A percentile compares a stretch with the other conserved stretches of the same genome.
phyloP scores from a whole-genome alignment of 2,329 filamentous ascomycete genomes.

The Didymella sp. region DNA sequence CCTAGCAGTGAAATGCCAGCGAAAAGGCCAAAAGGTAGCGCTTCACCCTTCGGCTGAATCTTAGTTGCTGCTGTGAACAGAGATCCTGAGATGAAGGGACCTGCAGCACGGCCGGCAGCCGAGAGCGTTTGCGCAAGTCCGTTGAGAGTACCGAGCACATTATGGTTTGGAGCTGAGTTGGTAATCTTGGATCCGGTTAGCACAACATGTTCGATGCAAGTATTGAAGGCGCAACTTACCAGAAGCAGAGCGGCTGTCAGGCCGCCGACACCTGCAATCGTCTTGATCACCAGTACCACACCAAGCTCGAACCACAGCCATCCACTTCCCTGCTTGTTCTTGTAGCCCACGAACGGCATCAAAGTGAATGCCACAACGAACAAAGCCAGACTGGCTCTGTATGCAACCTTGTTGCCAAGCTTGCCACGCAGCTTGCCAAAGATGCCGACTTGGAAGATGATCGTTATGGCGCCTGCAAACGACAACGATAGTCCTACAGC shows the following conservation, averaged over 20 bases:
- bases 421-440: slow-evolving; percentile 80
- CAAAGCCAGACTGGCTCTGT: slow-evolving; percentile 77
- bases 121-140: slow-evolving; percentile 93
- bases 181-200: slow-evolving; percentile 70
- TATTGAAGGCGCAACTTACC: slow-evolving; percentile 59
- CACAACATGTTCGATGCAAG: not conserved
- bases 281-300: slow-evolving; percentile 82
- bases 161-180: slow-evolving; percentile 86
- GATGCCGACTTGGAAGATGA: slow-evolving; percentile 85
- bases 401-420: slow-evolving; percentile 85
- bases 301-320: slow-evolving; percentile 86
- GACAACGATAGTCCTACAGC: slow-evolving; percentile 87
- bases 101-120: slow-evolving; percentile 85
- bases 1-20: slow-evolving; percentile 82
- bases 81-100: slow-evolving; percentile 85
- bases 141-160: slow-evolving; percentile 87
- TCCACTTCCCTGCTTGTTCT: slow-evolving; percentile 63
- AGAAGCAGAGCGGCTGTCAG: slow-evolving; percentile 87
- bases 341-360: slow-evolving; percentile 90
- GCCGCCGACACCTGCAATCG: slow-evolving; percentile 86
- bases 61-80: slow-evolving; percentile 81
- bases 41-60: slow-evolving; percentile 80
- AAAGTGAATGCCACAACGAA: slow-evolving; percentile 82
- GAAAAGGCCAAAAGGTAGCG: slow-evolving; percentile 85
- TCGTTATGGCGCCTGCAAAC: slow-evolving; percentile 83